Conservation (phyloP, 2,329 filamentous ascomycete genomes). For the Trichoderma simmonsii region DNA sequence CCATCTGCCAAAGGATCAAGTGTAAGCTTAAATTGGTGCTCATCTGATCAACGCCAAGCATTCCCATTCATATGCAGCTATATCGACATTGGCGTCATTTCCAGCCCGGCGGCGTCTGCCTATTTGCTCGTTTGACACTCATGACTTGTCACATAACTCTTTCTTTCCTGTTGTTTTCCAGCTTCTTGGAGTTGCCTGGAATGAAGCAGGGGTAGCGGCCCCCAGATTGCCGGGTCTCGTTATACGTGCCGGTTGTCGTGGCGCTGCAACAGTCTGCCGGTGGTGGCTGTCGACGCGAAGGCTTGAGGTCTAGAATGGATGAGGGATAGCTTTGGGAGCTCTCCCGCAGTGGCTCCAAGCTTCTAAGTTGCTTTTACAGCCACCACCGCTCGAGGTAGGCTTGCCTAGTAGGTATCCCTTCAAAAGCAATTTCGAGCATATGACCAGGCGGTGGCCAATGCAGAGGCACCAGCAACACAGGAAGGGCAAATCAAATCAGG, state of each 20-base stretch:
- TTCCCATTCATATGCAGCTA: not conserved
- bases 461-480: not conserved
- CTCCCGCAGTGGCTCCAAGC: not conserved
- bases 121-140: not conserved
- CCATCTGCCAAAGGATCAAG: not conserved
- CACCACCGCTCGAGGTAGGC: not conserved
- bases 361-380: not conserved
- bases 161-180: not conserved
- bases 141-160: not conserved
- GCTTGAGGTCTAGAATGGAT: not conserved
- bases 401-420: not conserved
- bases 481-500: not conserved
- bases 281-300: slow-evolving; percentile 4
- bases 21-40: slow-evolving; percentile 2
- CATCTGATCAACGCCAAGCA: not conserved
- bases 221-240: not conserved
- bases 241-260: not conserved
- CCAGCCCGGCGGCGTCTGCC: slow-evolving; percentile 2
- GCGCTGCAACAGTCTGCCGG: slow-evolving; percentile 6
- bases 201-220: not conserved
- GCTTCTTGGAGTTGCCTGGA: not conserved
- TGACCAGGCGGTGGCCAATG: not conserved
- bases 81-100: not conserved
- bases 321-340: not conserved
- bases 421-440: not conserved